A percentile compares a stretch with the other conserved stretches of the same genome.
Conservation (phyloP, 116 monocot genomes). For the Phalaenopsis hybrid region DNA sequence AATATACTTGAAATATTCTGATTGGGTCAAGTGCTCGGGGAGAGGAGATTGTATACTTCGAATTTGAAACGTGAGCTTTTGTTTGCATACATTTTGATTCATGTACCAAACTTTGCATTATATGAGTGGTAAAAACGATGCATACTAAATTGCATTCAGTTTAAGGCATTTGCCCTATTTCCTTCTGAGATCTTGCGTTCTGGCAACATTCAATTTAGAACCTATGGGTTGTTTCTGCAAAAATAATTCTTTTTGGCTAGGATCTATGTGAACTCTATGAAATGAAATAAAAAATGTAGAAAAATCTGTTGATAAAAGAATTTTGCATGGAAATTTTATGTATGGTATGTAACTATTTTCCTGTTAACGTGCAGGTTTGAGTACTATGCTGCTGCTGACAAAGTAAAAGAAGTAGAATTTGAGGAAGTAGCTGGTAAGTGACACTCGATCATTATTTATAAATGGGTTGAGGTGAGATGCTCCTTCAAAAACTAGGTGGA, state of each 20-base stretch:
- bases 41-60: too few relatives aligned
- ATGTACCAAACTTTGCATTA: too few relatives aligned
- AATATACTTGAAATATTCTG: too few relatives aligned
- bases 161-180: neutral
- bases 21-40: too few relatives aligned
- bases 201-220: neutral
- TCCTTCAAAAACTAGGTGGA: too few relatives aligned
- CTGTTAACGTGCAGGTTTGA: conserved; percentile 48
- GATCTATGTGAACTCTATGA: neutral
- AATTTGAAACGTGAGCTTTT: too few relatives aligned
- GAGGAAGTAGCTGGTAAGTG: conserved; percentile 61
- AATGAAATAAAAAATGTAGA: neutral
- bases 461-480: too few relatives aligned
- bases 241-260: neutral
- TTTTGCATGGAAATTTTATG: neutral
- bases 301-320: neutral
- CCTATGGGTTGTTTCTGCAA: neutral
- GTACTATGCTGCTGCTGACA: conserved; percentile 62
- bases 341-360: neutral
- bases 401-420: conserved; percentile 67
- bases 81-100: too few relatives aligned
- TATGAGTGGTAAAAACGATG: neutral
- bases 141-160: neutral
- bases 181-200: neutral
- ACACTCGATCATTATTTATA: neutral